Percentiles rank a stretch among this genome's conserved stretches.
These are phyloP conservation scores for Calonectria pseudoreteaudii DNA, from an alignment of 2,329 filamentous ascomycete genomes.

Conservation along the genomic window DNA sequence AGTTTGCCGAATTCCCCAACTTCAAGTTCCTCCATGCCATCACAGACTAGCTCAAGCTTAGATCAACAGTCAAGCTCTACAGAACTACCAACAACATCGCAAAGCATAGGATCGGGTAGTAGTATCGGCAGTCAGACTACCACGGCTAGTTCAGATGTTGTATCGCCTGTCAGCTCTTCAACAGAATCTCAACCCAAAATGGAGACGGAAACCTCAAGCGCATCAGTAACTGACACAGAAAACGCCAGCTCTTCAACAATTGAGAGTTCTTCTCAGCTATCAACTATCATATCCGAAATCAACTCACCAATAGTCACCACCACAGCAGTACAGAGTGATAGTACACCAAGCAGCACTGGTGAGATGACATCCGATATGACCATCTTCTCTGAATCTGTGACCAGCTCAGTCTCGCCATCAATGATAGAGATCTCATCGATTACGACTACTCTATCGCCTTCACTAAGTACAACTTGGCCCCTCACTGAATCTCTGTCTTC, in stretches of 20 bases:
- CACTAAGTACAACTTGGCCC: background rate
- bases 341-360: background rate
- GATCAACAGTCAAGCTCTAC: background rate
- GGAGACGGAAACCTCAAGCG: background rate
- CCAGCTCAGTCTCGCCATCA: background rate
- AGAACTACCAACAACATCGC: background rate
- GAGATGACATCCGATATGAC: background rate
- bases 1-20: background rate
- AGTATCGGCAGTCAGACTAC: background rate
- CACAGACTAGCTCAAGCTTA: background rate
- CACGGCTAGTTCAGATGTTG: background rate
- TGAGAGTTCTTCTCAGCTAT: background rate
- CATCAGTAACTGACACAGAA: background rate
- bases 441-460: background rate
- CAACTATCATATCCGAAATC: background rate
- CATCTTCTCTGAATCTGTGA: background rate
- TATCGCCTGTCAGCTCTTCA: background rate
- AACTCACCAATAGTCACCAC: background rate
- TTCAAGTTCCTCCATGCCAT: too few relatives aligned
- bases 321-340: background rate
- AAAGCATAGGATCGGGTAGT: background rate
- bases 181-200: background rate
- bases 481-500: background rate
- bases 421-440: too few relatives aligned
- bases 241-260: background rate